Evolutionary conservation across 1,284 basidiomycete genomes (phyloP).

Genomic region (Malassezia psittaci): DNA sequence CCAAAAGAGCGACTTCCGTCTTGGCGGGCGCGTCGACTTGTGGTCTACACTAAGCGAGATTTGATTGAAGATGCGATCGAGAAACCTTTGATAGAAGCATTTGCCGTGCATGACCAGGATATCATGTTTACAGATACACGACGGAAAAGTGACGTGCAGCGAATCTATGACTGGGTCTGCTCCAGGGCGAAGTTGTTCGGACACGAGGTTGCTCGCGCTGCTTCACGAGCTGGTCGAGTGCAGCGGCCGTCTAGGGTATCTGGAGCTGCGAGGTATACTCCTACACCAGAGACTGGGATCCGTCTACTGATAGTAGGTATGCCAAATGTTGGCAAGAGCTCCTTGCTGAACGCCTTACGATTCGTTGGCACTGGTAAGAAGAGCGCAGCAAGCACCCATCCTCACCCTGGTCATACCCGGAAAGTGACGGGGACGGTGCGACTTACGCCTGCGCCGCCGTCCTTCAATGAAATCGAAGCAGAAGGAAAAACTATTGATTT

Average conservation of each 20-base stretch:
- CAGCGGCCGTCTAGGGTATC: conserved; percentile 24
- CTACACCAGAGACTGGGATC: conserved; percentile 43
- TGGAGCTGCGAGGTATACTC: conserved; percentile 39
- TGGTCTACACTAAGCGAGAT: conserved; percentile 89
- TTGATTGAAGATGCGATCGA: conserved; percentile 74
- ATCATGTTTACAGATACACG: conserved; percentile 53
- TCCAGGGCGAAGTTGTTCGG: conserved; percentile 19
- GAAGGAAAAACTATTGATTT: conserved; percentile 1
- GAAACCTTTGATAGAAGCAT: conserved; percentile 51
- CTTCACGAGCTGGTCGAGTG: conserved; percentile 2
- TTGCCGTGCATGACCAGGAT: conserved; percentile 49
- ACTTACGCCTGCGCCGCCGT: conserved; percentile 29
- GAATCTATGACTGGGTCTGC: conserved; percentile 49
- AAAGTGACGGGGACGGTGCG: conserved; percentile 45
- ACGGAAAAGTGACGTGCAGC: conserved; percentile 50
- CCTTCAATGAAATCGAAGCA: conserved; percentile 13
- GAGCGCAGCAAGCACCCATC: conserved; percentile 80
- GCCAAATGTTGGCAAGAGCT: conserved; percentile 98
- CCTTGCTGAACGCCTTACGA: conserved; percentile 79
- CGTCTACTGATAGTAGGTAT: conserved; percentile 57
- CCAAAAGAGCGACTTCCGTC: conserved; percentile 5
- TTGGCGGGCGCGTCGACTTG: conserved; percentile 54
- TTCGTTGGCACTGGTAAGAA: conserved; percentile 72
- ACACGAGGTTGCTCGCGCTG: conserved; percentile 9
- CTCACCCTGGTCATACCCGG: conserved; percentile 56